phyloP scores from a whole-genome alignment of 805 yeast species.

The Nakazawaea wyomingensis region DNA sequence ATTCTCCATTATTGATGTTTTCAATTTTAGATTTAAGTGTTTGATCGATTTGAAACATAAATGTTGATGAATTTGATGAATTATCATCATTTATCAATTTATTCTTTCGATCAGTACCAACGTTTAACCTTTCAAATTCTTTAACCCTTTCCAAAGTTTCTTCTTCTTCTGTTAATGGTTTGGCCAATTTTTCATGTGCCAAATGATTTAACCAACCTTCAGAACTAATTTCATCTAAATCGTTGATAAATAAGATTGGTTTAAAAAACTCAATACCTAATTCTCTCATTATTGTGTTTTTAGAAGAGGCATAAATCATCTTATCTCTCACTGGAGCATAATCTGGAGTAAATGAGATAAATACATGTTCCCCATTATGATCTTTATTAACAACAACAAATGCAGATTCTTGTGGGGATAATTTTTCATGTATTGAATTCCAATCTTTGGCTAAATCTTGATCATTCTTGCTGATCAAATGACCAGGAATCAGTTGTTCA shows the following conservation, averaged over 20 bases:
- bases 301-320: slow-evolving; percentile 93
- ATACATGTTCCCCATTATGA: slow-evolving; percentile 35
- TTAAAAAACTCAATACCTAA: slow-evolving; percentile 56
- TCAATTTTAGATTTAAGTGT: slow-evolving; percentile 7
- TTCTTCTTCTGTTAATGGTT: slow-evolving; percentile 59
- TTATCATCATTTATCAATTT: slow-evolving; percentile 18
- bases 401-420: slow-evolving; percentile 36
- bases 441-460: slow-evolving; percentile 31
- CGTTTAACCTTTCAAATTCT: slow-evolving; percentile 33
- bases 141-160: slow-evolving; percentile 40
- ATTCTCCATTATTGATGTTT: slow-evolving; percentile 22
- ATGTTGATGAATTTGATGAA: slow-evolving; percentile 8
- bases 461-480: slow-evolving; percentile 26
- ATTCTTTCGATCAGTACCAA: slow-evolving; percentile 24
- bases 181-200: slow-evolving; percentile 31
- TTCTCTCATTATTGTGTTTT: slow-evolving; percentile 67
- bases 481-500: slow-evolving; percentile 29
- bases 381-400: slow-evolving; percentile 45
- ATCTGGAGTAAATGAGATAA: slow-evolving; percentile 86
- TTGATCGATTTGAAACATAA: slow-evolving; percentile 13
- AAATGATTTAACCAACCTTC: slow-evolving; percentile 40
- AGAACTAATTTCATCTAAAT: slow-evolving; percentile 47
- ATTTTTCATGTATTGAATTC: slow-evolving; percentile 23
- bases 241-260: slow-evolving; percentile 50
- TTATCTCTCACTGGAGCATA: slow-evolving; percentile 72